These are phyloP conservation scores for Pyrus pyrifolia DNA, from an alignment of 306 rosid genomes.

Conservation along the genomic window DNA sequence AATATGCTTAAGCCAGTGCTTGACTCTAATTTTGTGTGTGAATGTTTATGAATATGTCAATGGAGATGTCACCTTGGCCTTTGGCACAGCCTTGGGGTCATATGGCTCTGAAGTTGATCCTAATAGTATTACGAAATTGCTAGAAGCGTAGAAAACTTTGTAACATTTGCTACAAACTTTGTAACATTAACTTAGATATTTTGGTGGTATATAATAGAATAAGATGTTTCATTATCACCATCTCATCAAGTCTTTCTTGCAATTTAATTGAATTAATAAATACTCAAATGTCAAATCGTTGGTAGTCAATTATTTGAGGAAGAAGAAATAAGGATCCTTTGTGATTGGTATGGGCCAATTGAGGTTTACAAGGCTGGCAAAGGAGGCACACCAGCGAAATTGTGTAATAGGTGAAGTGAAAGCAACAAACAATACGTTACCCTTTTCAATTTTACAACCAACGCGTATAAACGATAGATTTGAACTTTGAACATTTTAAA, in stretches of 20 bases:
- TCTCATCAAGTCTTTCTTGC: neutral
- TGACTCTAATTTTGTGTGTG: neutral
- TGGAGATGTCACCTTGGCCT: neutral
- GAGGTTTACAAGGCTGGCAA: too few relatives aligned
- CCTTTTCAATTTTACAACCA: too few relatives aligned
- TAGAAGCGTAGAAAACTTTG: constrained; percentile 1
- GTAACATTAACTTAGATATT: neutral
- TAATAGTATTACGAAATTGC: neutral
- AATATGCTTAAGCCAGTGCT: neutral
- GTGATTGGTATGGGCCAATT: too few relatives aligned
- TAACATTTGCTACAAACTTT: neutral
- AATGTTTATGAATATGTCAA: neutral
- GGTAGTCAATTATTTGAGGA: neutral
- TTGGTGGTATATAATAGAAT: neutral
- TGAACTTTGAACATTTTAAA: too few relatives aligned
- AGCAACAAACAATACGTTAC: too few relatives aligned
- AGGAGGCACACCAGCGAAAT: too few relatives aligned
- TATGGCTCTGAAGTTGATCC: neutral
- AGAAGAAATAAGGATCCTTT: too few relatives aligned
- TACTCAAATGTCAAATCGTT: neutral
- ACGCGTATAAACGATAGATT: too few relatives aligned
- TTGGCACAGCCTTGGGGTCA: constrained; percentile 9
- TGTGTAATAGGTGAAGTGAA: too few relatives aligned
- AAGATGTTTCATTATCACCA: neutral
- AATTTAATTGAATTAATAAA: neutral